phyloP scores from a whole-genome alignment of 768 basidiomycete genomes.

The Lactifluus subvellereus region DNA sequence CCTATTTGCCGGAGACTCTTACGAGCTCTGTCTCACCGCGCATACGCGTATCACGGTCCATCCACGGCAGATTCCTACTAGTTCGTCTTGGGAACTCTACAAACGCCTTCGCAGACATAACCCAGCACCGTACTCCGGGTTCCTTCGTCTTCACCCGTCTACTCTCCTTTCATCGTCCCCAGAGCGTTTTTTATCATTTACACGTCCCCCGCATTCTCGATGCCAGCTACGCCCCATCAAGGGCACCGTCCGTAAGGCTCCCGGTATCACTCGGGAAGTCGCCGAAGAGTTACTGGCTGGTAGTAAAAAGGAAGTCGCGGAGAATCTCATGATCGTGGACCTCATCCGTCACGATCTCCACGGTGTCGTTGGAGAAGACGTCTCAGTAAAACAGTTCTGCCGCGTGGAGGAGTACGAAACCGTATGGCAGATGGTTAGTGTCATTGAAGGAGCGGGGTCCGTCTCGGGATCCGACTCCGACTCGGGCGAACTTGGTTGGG shows the following conservation, averaged over 20 bases:
- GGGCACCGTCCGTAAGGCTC: conserved; percentile 75
- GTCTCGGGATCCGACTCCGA: conserved; percentile 27
- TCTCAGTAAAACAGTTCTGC: conserved; percentile 81
- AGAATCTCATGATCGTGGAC: conserved; percentile 98
- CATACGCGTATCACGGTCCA: conserved; percentile 50
- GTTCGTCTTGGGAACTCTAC: conserved; percentile 69
- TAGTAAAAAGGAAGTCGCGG: conserved; percentile 84
- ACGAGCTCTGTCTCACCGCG: conserved; percentile 88
- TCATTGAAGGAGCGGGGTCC: conserved; percentile 63
- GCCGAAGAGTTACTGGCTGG: conserved; percentile 60
- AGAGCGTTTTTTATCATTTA: conserved; percentile 83
- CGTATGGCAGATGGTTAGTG: conserved; percentile 93
- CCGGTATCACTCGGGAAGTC: conserved; percentile 54
- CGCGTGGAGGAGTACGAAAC: conserved; percentile 87
- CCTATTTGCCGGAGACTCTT: conserved; percentile 81
- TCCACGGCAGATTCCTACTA: conserved; percentile 26
- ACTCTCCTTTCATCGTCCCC: conserved; percentile 84
- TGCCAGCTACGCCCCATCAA: conserved; percentile 94
- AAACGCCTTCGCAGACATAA: conserved; percentile 66
- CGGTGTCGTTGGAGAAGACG: conserved; percentile 73
- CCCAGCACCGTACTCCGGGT: conserved; percentile 86
- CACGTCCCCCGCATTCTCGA: conserved; percentile 52
- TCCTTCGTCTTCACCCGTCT: conserved; percentile 68
- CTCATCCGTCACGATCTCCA: conserved; percentile 91
- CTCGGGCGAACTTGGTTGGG: conserved; percentile 59